Base-by-base conservation (phyloP, 345 rosid species). In the Populus euphratica region DNA sequence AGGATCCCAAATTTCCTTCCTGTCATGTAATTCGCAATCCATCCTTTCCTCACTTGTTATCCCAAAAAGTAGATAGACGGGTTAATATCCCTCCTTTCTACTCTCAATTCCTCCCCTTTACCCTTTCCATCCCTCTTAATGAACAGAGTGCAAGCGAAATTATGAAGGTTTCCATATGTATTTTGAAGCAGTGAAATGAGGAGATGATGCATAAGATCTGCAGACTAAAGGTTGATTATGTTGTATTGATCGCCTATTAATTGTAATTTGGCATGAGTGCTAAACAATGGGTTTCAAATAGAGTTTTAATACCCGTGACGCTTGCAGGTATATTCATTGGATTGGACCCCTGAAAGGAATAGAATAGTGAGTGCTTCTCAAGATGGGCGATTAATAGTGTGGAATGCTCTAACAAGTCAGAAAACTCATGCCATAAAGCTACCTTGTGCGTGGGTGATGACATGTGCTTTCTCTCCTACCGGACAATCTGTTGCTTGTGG, bases 351-450 rank as follows among this genome's bases (percentile, higher is more conserved):
- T 3, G 98, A 94, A 81, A 88, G 81, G 86, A 94, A 96, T 80
- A 82, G 97, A 38, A 89, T 96, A 31, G 98, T 96, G 8, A 94
- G 99, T 82, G 99, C 97, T 52, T 94, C 99, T 21, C 97, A 94
- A 83, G 99, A 94, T 74, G 98, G 99, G 50, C 80, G 97, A 69
- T 82, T 96, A 71, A 94, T 96, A 7, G 97, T 96, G 75, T 94
- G 99, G 99, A 96, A 96, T 78, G 97, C 97, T 72, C 84, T 89
- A 65, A 94, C 99, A 12, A 96, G 99, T 83, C 99, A 94, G 89
- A 96, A 96, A 87, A 92, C 91, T 70, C 97, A 96, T 81, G 94
- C 97, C 61, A 96, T 96, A 39, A 96, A 92, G 81, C 92, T 96
- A 69, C 98, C 97, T 69, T 94, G 97, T 80, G 96, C 98, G 2